phyloP scores from a whole-genome alignment of 768 basidiomycete genomes.

The Dacryopinax primogenitus region DNA sequence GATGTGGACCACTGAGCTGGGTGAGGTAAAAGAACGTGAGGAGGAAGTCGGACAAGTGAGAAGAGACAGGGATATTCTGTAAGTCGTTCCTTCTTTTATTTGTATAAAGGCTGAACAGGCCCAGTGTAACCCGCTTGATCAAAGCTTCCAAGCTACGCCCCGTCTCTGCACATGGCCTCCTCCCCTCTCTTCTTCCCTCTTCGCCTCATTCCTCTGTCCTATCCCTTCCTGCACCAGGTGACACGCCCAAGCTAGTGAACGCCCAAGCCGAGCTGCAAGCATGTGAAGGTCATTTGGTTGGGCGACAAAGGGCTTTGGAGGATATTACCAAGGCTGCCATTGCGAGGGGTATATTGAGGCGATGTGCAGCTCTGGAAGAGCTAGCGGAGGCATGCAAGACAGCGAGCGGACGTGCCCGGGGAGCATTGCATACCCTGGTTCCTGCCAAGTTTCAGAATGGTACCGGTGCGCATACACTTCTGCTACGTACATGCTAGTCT shows the following conservation, averaged over 20 bases:
- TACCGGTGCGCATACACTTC: neutral
- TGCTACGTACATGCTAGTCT: neutral
- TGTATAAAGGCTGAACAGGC: neutral
- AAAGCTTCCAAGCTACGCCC: conserved; percentile 50
- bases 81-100: conserved; percentile 25
- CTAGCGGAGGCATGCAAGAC: conserved; percentile 26
- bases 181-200: conserved; percentile 29
- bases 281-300: conserved; percentile 60
- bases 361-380: conserved; percentile 53
- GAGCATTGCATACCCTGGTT: neutral
- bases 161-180: conserved; percentile 33
- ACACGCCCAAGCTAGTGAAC: conserved; percentile 15
- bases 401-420: neutral
- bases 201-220: conserved; percentile 17
- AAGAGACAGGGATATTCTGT: conserved; percentile 74
- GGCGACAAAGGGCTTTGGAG: conserved; percentile 55
- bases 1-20: conserved; percentile 50
- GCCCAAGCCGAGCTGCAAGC: conserved; percentile 72
- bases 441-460: neutral
- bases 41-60: conserved; percentile 59
- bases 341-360: conserved; percentile 45
- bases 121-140: conserved; percentile 63
- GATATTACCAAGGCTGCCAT: conserved; percentile 41
- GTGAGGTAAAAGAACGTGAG: conserved; percentile 49
- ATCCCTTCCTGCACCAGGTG: neutral